Conservation (phyloP, 352 stramenopile genomes). For the Phytophthora ohioensis region DNA sequence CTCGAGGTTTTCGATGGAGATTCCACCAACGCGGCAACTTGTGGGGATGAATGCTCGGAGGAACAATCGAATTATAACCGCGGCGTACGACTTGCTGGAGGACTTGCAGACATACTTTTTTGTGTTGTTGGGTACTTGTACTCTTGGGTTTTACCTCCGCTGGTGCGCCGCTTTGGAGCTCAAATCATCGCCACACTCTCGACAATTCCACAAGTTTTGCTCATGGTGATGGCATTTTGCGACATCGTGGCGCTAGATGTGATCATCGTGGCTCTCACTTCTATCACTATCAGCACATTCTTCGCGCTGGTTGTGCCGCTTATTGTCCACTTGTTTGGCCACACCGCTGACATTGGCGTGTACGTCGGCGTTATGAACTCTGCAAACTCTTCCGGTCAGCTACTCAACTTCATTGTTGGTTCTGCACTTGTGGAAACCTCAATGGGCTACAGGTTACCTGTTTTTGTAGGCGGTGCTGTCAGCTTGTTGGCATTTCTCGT, state of each 20-base stretch:
- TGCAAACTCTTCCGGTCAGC: conserved; percentile 57
- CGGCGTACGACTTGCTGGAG: conserved; percentile 53
- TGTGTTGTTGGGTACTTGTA: conserved; percentile 53
- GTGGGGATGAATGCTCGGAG: conserved; percentile 47
- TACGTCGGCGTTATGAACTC: conserved; percentile 66
- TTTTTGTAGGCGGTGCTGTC: conserved; percentile 55
- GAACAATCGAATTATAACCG: conserved; percentile 51
- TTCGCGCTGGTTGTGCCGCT: conserved; percentile 62
- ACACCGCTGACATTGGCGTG: conserved; percentile 50
- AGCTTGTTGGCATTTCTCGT: conserved; percentile 47
- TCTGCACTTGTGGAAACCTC: conserved; percentile 54
- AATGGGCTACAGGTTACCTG: conserved; percentile 48
- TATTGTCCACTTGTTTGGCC: conserved; percentile 57
- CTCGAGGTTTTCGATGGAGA: conserved; percentile 57
- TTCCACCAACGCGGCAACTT: conserved; percentile 36
- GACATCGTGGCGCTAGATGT: conserved; percentile 43
- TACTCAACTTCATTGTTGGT: conserved; percentile 62
- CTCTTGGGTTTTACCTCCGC: conserved; percentile 50
- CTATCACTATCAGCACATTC: conserved; percentile 52
- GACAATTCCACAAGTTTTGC: conserved; percentile 49
- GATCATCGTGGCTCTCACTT: conserved; percentile 50
- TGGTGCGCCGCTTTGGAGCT: conserved; percentile 48
- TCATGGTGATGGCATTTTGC: conserved; percentile 58
- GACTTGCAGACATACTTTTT: conserved; percentile 53
- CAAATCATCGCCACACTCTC: conserved; percentile 44